phyloP scores from a whole-genome alignment of 1,284 basidiomycete genomes.

The Ustilago bromivora region DNA sequence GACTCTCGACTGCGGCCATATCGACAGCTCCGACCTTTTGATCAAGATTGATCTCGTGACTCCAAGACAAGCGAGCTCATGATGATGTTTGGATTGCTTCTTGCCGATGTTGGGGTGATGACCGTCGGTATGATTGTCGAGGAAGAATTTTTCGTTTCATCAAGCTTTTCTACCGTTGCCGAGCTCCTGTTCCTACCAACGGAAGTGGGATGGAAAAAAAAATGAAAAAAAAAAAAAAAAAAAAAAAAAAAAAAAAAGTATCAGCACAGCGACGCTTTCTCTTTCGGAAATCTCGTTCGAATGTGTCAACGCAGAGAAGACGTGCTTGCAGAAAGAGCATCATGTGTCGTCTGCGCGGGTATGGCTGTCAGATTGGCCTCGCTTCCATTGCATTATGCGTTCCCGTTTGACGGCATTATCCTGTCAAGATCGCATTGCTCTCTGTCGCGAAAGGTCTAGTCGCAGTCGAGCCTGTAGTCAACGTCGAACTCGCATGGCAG shows the following conservation, averaged over 20 bases:
- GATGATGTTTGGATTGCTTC: neutral
- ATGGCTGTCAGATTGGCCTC: constrained; percentile 2
- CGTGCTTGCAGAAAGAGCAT: neutral
- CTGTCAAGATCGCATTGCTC: neutral
- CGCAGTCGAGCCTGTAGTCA: neutral
- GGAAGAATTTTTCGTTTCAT: neutral
- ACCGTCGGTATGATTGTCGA: neutral
- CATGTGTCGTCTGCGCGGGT: neutral
- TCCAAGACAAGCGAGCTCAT: neutral
- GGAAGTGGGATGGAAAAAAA: neutral
- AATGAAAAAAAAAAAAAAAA: too few relatives aligned
- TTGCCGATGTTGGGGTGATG: neutral
- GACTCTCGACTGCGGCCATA: neutral
- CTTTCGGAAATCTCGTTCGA: neutral
- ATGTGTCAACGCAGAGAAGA: neutral
- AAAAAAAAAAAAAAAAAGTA: too few relatives aligned
- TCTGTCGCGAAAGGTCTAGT: neutral
- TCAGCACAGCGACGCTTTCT: neutral
- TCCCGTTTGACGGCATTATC: neutral
- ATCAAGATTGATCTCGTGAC: neutral
- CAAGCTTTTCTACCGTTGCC: neutral
- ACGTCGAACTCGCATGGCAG: neutral
- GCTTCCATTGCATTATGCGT: constrained; percentile 4
- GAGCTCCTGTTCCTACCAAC: neutral
- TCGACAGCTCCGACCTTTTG: neutral